phyloP scores from a whole-genome alignment of 306 rosid species.

The Cicer judaicum region DNA sequence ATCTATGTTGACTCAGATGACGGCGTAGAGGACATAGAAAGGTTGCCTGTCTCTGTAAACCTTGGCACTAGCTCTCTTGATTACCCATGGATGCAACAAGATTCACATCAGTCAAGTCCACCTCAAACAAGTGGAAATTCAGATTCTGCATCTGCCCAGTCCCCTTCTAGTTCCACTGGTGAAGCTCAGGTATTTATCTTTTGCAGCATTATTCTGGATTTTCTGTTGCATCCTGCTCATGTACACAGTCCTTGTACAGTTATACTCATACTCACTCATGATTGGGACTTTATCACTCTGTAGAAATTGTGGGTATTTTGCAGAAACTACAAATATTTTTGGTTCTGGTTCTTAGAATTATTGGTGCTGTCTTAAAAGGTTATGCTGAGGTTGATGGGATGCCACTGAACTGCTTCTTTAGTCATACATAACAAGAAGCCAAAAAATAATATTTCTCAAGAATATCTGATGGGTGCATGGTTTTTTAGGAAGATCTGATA shows the following conservation, averaged over 20 bases:
- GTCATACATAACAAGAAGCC: slow-evolving; percentile 1
- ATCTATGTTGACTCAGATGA: slow-evolving; percentile 81
- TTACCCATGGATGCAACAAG: slow-evolving; percentile 71
- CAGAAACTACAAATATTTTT: slow-evolving; percentile 15
- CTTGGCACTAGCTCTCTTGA: slow-evolving; percentile 67
- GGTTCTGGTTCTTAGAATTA: slow-evolving; percentile 4
- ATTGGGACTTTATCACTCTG: slow-evolving; percentile 20
- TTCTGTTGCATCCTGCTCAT: slow-evolving; percentile 29
- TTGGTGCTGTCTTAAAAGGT: slow-evolving; percentile 9
- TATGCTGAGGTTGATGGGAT: not conserved
- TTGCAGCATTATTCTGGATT: slow-evolving; percentile 36
- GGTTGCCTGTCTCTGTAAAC: slow-evolving; percentile 62
- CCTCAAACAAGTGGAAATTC: slow-evolving; percentile 96
- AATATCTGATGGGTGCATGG: slow-evolving; percentile 7
- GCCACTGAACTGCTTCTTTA: slow-evolving; percentile 23
- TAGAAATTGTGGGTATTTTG: slow-evolving; percentile 34
- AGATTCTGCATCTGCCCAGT: slow-evolving; percentile 91
- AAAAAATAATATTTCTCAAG: not conserved
- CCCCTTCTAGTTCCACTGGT: slow-evolving; percentile 92
- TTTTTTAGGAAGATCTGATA: slow-evolving; percentile 8
- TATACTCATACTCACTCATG: not conserved
- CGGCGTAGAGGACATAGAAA: slow-evolving; percentile 69
- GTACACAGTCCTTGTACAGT: not conserved
- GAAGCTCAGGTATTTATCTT: slow-evolving; percentile 76
- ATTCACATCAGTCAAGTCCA: slow-evolving; percentile 88